Evolutionary conservation across 163 green algal genomes (phyloP), one percentile per base, ranked within the genome.

Genomic region (Chloroidium sp.): DNA sequence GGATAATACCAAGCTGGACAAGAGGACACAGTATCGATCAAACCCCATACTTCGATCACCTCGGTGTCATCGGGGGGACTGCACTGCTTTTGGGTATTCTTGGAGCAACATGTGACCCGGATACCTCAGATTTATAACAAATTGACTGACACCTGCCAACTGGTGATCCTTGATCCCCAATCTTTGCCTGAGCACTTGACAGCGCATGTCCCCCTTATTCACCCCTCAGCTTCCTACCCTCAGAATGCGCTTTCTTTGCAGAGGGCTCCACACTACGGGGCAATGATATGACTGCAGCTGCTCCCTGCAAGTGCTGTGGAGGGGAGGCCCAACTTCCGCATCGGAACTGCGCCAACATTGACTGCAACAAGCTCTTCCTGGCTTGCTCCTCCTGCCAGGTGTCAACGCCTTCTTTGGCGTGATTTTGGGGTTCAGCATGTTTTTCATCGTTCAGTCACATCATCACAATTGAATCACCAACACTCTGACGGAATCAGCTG

Each of bases 351-450:
- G 92, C 93, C 69, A 97, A 97, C 86, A 89, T 97, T 0, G 94
- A 97, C 85, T 98, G 94, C 91, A 98, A 97, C 86, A 88, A 92
- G 81, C 93, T 98, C 60, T 97, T 97, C 83, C 87, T 98, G 13
- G 89, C 93, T 2, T 98, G 95, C 83, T 57, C 77, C 0, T 68
- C 69, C 3, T 97, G 93, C 90, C 90, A 88, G 79, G 83, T 83
- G 59, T 13, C 2, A 2, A 3, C 75, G 36, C 36, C 36, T 36
- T 36, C 36, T 36, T 36, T 36, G 36, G 69, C 12, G 57, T 60
- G 76, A 12, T 72, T 74, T 61, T 74, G 62, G 61, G 78, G 2
- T 64, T 2, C 62, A 4, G 76, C 62, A 62, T 62, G 3, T 61
- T 57, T n/a, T 61, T 12, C 61, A 6, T 58, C 12, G 3, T 58